Evolutionary conservation across 306 rosid genomes (phyloP).

Genomic region (Quercus dentata): DNA sequence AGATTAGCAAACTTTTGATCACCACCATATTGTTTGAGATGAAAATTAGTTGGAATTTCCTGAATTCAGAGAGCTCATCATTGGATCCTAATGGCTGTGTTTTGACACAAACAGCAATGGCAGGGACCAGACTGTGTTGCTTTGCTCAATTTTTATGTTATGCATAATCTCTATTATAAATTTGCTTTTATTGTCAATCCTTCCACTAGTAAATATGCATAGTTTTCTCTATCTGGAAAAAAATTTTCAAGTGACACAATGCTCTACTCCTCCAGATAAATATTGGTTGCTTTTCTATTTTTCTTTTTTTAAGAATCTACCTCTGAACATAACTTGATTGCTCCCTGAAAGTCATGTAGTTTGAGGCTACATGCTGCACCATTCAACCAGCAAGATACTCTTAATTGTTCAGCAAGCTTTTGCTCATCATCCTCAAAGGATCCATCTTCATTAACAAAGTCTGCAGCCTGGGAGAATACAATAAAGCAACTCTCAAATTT

Average conservation of each 20-base stretch:
- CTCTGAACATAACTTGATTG: slow-evolving; percentile 59
- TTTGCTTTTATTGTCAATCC: neutral
- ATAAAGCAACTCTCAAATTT: slow-evolving; percentile 3
- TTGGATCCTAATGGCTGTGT: neutral
- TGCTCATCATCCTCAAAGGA: slow-evolving; percentile 44
- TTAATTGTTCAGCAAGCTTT: slow-evolving; percentile 41
- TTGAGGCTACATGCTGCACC: slow-evolving; percentile 74
- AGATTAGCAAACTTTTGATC: neutral
- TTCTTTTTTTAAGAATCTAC: slow-evolving; percentile 26
- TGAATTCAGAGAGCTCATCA: neutral
- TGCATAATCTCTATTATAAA: neutral
- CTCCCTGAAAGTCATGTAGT: slow-evolving; percentile 52
- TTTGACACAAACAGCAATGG: neutral
- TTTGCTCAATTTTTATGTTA: neutral
- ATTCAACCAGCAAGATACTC: slow-evolving; percentile 68
- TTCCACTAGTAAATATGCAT: neutral
- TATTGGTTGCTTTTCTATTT: neutral
- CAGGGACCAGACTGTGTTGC: neutral
- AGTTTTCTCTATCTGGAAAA: neutral
- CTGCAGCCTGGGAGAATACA: slow-evolving; percentile 47
- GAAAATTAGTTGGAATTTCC: neutral
- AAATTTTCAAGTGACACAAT: neutral
- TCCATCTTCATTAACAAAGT: slow-evolving; percentile 54
- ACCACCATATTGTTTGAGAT: neutral
- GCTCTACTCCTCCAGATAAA: neutral